These are phyloP conservation scores for Actinomortierella wolfii DNA, from an alignment of 371 early-diverging fungal species.

Conservation along the genomic window DNA sequence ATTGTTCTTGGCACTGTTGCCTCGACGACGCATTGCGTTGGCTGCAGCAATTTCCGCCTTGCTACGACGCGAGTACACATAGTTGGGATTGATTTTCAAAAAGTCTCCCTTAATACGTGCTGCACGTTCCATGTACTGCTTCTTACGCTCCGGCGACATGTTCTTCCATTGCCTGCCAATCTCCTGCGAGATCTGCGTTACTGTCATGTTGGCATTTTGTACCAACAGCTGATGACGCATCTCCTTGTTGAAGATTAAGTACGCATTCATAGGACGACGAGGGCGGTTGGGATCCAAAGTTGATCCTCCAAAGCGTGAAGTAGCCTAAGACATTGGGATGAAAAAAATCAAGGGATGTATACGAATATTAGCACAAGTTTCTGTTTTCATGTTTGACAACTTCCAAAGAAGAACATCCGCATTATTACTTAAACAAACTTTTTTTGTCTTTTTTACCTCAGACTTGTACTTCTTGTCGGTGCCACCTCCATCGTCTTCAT, in stretches of 20 bases:
- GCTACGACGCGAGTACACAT: conserved; percentile 68
- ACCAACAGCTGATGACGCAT: conserved; percentile 63
- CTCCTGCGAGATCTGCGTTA: conserved; percentile 62
- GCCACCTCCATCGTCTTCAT: conserved; percentile 18
- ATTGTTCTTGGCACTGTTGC: conserved; percentile 1
- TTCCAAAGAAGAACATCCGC: neutral
- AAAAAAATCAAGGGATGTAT: neutral
- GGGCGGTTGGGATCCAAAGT: conserved; percentile 49
- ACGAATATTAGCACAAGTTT: neutral
- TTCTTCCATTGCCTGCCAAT: conserved; percentile 63
- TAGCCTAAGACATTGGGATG: neutral
- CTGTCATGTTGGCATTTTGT: conserved; percentile 56
- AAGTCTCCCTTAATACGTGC: conserved; percentile 60
- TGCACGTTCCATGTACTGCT: conserved; percentile 35
- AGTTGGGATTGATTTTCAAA: conserved; percentile 62
- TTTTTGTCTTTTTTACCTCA: conserved; percentile 5
- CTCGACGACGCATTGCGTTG: conserved; percentile 41
- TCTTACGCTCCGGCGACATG: conserved; percentile 43
- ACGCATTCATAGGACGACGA: conserved; percentile 72
- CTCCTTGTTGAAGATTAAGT: conserved; percentile 65
- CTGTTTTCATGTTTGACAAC: neutral
- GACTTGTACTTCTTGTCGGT: conserved; percentile 23
- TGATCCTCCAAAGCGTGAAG: conserved; percentile 7
- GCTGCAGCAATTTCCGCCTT: conserved; percentile 62
- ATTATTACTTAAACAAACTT: conserved; percentile 1